Conservation (phyloP, 345 rosid species). For the Gossypium turneri region DNA sequence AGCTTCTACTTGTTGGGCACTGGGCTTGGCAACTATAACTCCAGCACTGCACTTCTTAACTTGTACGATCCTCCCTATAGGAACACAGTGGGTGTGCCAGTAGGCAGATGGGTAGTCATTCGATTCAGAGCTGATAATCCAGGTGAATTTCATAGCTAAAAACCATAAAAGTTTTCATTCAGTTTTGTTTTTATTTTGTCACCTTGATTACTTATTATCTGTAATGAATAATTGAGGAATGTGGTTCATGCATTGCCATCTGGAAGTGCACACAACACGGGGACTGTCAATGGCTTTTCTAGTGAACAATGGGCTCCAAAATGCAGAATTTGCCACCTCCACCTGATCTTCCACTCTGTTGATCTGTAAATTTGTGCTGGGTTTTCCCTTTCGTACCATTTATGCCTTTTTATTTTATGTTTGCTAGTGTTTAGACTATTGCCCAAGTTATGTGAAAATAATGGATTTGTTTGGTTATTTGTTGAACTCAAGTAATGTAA, state of each 20-base stretch:
- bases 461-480: background rate
- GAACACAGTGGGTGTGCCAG: too few species aligned
- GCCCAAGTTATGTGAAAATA: background rate
- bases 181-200: background rate
- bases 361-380: background rate
- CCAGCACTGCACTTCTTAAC: too few species aligned
- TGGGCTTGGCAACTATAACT: too few species aligned
- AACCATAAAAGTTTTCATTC: background rate
- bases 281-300: conserved; percentile 23
- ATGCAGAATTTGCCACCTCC: conserved; percentile 10
- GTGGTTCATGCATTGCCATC: conserved; percentile 12
- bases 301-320: conserved; percentile 14
- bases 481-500: background rate
- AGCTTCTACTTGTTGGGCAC: too few species aligned
- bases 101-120: conserved; percentile 46
- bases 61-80: too few species aligned
- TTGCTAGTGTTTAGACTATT: background rate
- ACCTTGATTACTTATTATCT: background rate
- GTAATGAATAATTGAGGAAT: background rate
- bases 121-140: conserved; percentile 49
- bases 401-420: background rate
- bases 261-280: background rate
- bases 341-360: conserved; percentile 16
- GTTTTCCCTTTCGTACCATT: background rate
- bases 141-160: background rate